Evolutionary conservation across 1,284 basidiomycete genomes (phyloP).

Genomic region (Fistulina hepatica): DNA sequence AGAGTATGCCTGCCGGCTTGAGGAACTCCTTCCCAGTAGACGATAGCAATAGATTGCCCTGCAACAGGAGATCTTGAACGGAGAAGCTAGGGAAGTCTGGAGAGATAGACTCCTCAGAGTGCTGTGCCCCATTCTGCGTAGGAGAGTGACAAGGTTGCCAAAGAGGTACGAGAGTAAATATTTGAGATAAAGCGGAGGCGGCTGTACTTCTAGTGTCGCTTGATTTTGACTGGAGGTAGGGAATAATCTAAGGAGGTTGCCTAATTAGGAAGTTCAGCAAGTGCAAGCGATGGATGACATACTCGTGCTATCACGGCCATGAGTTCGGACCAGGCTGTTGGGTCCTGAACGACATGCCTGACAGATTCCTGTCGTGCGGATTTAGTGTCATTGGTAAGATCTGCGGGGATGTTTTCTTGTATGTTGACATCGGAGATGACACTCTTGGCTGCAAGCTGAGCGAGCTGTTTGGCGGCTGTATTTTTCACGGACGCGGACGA

Average conservation of each 20-base stretch:
- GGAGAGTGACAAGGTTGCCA: constrained; percentile 52
- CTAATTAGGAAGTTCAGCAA: constrained; percentile 1
- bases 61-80: constrained; percentile 62
- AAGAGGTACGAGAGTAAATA: constrained; percentile 73
- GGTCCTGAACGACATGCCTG: constrained; percentile 34
- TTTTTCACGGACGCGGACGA: constrained; percentile 77
- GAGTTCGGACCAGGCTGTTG: constrained; percentile 69
- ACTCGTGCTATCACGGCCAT: constrained; percentile 77
- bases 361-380: constrained; percentile 45
- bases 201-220: constrained; percentile 82
- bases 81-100: constrained; percentile 67
- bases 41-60: constrained; percentile 68
- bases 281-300: no score
- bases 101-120: constrained; percentile 21
- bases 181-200: constrained; percentile 75
- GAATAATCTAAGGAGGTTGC: constrained; percentile 52
- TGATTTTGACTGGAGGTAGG: constrained; percentile 79
- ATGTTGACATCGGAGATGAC: constrained; percentile 67
- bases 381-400: constrained; percentile 71
- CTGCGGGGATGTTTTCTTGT: no score
- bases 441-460: constrained; percentile 76
- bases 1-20: constrained; percentile 57
- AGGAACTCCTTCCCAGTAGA: constrained; percentile 83
- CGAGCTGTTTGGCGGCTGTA: constrained; percentile 88
- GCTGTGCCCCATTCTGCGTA: constrained; percentile 1